phyloP scores from a whole-genome alignment of 2,329 filamentous ascomycete genomes.

The Colletotrichum truncatum region DNA sequence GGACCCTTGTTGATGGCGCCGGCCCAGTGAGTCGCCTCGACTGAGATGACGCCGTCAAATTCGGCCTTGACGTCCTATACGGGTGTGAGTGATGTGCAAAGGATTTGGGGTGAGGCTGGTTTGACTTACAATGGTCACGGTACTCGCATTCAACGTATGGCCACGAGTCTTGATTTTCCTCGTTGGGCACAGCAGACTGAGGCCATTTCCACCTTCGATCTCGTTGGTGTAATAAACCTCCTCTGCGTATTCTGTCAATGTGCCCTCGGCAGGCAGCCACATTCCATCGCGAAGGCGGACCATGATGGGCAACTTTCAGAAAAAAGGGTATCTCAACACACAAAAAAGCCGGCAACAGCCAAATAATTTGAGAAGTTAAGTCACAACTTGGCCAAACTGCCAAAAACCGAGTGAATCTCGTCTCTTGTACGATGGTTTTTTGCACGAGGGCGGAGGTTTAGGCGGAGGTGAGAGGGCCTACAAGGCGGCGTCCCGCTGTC shows the following conservation, averaged over 20 bases:
- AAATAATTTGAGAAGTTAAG: constrained; percentile 1
- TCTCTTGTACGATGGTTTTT: constrained; percentile 25
- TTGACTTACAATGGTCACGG: constrained; percentile 49
- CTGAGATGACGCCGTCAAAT: constrained; percentile 49
- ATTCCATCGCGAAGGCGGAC: constrained; percentile 51
- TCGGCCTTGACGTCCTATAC: constrained; percentile 44
- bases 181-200: constrained; percentile 65
- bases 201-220: constrained; percentile 52
- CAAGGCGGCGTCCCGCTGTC: constrained; percentile 21
- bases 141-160: constrained; percentile 65
- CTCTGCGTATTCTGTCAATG: constrained; percentile 72
- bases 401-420: constrained; percentile 18
- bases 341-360: neutral
- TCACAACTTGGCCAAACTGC: constrained; percentile 1
- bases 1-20: constrained; percentile 47
- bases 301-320: constrained; percentile 33
- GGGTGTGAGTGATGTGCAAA: neutral
- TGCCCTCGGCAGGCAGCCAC: constrained; percentile 71
- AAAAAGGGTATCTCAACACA: constrained; percentile 1
- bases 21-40: constrained; percentile 50
- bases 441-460: constrained; percentile 5
- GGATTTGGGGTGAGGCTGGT: neutral
- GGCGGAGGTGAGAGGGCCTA: constrained; percentile 5
- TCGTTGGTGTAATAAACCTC: constrained; percentile 64
- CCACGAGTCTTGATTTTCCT: constrained; percentile 61